Evolutionary conservation across 176 grass and related monocot species (phyloP).

Genomic region (Metroxylon sagu): DNA sequence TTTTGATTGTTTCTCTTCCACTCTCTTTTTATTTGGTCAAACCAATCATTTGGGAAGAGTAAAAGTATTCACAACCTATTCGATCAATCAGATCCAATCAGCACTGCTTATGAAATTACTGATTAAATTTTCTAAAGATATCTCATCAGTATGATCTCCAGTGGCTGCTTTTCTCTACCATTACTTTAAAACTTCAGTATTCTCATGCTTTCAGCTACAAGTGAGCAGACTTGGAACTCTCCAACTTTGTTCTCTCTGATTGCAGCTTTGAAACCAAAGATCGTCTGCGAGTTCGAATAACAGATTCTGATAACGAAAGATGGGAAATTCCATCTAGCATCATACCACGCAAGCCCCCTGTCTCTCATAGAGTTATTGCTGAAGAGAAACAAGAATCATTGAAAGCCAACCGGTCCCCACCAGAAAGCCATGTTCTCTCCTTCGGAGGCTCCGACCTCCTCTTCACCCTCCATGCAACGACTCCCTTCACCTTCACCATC

Average conservation of each 20-base stretch:
- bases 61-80: slow-evolving; percentile 16
- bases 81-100: slow-evolving; percentile 2
- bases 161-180: too few species aligned
- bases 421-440: slow-evolving; percentile 31
- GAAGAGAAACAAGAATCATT: not conserved
- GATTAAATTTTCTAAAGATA: too few species aligned
- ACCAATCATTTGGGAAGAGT: not conserved
- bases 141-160: too few species aligned
- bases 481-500: slow-evolving; percentile 52
- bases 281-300: slow-evolving; percentile 70
- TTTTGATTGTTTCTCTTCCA: too few species aligned
- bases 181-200: too few species aligned
- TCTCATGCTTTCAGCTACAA: too few species aligned
- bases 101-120: too few species aligned
- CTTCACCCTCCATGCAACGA: slow-evolving; percentile 29
- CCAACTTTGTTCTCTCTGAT: not conserved
- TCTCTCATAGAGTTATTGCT: not conserved
- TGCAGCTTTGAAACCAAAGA: slow-evolving; percentile 58
- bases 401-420: not conserved
- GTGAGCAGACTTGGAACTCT: not conserved
- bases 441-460: slow-evolving; percentile 37
- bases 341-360: slow-evolving; percentile 32
- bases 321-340: slow-evolving; percentile 74
- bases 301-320: slow-evolving; percentile 48
- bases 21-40: not conserved